These are phyloP conservation scores for Peronospora destructor DNA, from an alignment of 352 stramenopile species.

Conservation along the genomic window DNA sequence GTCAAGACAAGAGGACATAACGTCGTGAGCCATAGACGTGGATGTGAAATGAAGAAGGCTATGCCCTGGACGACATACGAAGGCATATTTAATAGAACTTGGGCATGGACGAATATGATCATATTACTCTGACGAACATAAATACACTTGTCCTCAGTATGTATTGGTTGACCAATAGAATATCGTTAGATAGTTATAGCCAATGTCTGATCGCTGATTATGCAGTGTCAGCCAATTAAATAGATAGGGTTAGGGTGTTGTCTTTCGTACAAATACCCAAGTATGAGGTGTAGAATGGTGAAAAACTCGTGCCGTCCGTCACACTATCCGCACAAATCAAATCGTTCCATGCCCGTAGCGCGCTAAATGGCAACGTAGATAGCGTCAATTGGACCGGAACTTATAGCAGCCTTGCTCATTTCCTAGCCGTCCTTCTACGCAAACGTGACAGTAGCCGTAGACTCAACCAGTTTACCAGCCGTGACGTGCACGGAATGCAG, in stretches of 20 bases:
- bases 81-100: conserved; percentile 24
- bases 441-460: conserved; percentile 85
- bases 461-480: conserved; percentile 85
- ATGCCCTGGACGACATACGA: conserved; percentile 49
- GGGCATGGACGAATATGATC: neutral
- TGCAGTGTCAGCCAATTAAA: too few relatives aligned
- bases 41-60: conserved; percentile 53
- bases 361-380: conserved; percentile 57
- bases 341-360: conserved; percentile 43
- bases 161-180: too few relatives aligned
- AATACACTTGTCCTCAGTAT: neutral
- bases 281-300: too few relatives aligned
- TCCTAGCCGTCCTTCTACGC: conserved; percentile 85
- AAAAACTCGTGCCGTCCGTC: conserved; percentile 81
- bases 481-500: conserved; percentile 86
- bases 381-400: conserved; percentile 79
- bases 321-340: conserved; percentile 84
- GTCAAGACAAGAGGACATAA: conserved; percentile 57
- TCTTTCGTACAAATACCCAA: too few relatives aligned
- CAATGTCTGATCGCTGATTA: too few relatives aligned
- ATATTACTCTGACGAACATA: neutral
- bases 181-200: too few relatives aligned
- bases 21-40: conserved; percentile 45
- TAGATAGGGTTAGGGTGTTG: too few relatives aligned
- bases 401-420: conserved; percentile 85